Base-by-base conservation (phyloP, 352 stramenopile genomes). In the Phytophthora nicotianae region DNA sequence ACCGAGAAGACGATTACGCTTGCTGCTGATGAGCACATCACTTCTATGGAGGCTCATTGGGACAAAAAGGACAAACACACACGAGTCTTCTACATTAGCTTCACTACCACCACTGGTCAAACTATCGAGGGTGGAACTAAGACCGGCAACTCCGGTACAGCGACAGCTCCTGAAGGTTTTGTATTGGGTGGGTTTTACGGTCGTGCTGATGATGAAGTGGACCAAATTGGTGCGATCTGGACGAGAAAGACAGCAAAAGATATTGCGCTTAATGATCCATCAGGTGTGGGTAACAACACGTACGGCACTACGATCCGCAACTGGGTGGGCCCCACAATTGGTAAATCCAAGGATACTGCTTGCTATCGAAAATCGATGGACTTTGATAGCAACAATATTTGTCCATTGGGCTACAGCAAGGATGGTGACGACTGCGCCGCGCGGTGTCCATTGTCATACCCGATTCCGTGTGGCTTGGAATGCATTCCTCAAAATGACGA, bases 71-170 rank as follows among this genome's bases (percentile, higher is more conserved):
- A 61, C 26, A 29, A 57, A 4, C 56, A 60, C 32, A 86, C 75
- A 13, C 68, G 66, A 14, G 65, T 84, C 13, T 86, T 81, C 51
- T 86, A 75, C 47, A 50, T 84, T 13, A 76, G 68, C 19, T 71
- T 74, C 4, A 72, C 56, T 4, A 88, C 79, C 0, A 85, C 57
- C 41, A 49, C 52, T 0, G 69, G 67, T 5, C 68, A 77, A 3
- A 70, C 61, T 5, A 46, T 86, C 1, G 48, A 57, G 1, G 55
- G 38, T n/a, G 79, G 74, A 46, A 65, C 61, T 6, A 72, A 61
- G 29, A 74, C 65, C 1, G 49, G 61, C 2, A 59, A 53, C 2
- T 46, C 23, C 6, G 54, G 19, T 2, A 56, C 14, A 10, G 42
- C 21, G 4, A 62, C 42, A 21, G 47, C 65, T n/a, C 65, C 65